Percentiles rank a stretch among this genome's conserved stretches.
Evolutionary conservation across 805 yeast genomes (phyloP).

Genomic region (Wickerhamiella azyma): DNA sequence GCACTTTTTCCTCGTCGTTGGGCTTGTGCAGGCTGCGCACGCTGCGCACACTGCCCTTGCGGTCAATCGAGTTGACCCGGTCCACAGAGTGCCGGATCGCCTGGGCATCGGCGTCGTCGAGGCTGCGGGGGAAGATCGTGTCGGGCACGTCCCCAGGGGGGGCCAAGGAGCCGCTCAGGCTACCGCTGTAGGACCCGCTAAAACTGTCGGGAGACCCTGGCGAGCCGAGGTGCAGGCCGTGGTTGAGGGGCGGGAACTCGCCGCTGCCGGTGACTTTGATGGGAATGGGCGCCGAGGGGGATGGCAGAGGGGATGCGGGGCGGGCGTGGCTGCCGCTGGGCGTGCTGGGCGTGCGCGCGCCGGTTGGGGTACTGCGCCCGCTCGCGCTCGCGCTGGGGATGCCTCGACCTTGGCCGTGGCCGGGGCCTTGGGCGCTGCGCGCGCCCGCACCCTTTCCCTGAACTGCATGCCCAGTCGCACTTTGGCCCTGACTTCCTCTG

Average conservation of each 20-base stretch:
- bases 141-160: constrained; percentile 21
- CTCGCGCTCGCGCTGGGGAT: too few species aligned
- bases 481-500: too few species aligned
- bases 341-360: not conserved
- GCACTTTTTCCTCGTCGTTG: constrained; percentile 18
- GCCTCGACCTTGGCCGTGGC: too few species aligned
- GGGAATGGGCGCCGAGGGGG: not conserved
- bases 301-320: constrained; percentile 2
- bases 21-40: constrained; percentile 8
- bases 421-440: too few species aligned
- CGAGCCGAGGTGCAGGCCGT: too few species aligned
- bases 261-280: not conserved
- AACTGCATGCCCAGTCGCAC: too few species aligned
- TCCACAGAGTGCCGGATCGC: constrained; percentile 26
- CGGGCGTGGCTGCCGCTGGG: not conserved
- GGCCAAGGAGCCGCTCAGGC: not conserved
- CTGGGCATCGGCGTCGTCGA: constrained; percentile 21
- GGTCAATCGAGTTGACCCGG: constrained; percentile 24
- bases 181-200: too few species aligned
- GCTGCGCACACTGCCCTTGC: constrained; percentile 21
- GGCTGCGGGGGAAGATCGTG: constrained; percentile 25
- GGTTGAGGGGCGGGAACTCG: too few species aligned
- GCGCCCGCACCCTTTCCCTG: too few species aligned
- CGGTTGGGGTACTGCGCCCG: too few species aligned
- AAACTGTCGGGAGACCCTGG: too few species aligned